Base-by-base conservation (phyloP, 164 flowering plant species). In the Vitis amurensis region DNA sequence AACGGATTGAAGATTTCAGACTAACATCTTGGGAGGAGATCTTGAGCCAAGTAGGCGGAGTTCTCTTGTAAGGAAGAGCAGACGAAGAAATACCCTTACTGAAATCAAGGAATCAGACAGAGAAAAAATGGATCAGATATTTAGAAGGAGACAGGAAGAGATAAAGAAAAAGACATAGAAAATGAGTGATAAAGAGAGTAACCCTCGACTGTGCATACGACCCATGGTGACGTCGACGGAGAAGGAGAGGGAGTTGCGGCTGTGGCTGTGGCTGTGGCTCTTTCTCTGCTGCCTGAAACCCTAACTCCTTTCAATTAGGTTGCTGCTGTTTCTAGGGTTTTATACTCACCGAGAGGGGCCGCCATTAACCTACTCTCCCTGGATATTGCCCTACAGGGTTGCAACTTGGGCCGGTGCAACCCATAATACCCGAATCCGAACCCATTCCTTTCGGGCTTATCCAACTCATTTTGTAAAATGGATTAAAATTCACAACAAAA, bases 21-120 rank as follows among this genome's bases (percentile, higher is more conserved):
- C 77, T 68, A 37, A 82, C 85, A 72, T 83, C 86, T 60, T 69
- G 77, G 8, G 78, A 3, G 12, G 86, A 66, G 55, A 68, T 78
- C 76, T 83, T 83, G 51, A 83, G 80, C 86, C 86, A 83, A 29
- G 85, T 86, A 0, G 91, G 97, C 0, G 91, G 88, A 17, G 89
- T 83, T 67, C 97, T 79, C 88, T 87, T 91, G 87, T 89, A 89
- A 3, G 97, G 97, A 51, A 88, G 73, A 56, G 94, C 97, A 44
- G 97, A 88, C 6, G 93, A 72, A 0, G 97, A 89, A 31, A 91
- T 91, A 73, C 97, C 97, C 90, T 92, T 92, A 11, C 97, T 90
- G 88, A 48, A 75, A 79, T 14, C 13, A 64, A 37, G 29, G 15
- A 57, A 63, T 10, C 23, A 66, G 8, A 49, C 47, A 17, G 7